phyloP scores from a whole-genome alignment of 148 eudicot genomes.

The Heliamphora exappendiculata region DNA sequence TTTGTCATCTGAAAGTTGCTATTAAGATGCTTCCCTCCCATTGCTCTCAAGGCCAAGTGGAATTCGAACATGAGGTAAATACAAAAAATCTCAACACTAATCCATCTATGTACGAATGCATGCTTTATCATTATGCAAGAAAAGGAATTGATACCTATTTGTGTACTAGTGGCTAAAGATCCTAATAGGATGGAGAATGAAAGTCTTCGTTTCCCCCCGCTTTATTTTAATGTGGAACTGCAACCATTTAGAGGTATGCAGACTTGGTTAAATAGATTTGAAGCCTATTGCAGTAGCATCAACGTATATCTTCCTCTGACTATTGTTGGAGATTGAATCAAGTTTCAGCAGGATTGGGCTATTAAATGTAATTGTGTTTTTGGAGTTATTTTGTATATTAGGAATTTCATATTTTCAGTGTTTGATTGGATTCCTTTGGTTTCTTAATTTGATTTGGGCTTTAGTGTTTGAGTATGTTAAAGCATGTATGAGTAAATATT shows the following conservation, averaged over 20 bases:
- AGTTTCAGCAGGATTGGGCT: background rate
- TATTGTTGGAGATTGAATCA: background rate
- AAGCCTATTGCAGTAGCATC: background rate
- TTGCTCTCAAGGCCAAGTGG: slow-evolving; percentile 43
- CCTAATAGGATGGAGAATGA: background rate
- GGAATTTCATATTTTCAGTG: background rate
- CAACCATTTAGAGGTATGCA: background rate
- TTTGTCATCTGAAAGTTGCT: slow-evolving; percentile 60
- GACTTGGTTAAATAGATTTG: background rate
- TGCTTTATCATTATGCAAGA: slow-evolving; percentile 1
- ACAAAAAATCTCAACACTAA: background rate
- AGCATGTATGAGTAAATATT: background rate
- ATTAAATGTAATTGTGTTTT: background rate
- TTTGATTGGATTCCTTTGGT: background rate
- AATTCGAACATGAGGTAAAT: slow-evolving; percentile 58
- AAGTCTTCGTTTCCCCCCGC: background rate
- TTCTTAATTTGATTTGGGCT: background rate
- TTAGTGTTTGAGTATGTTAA: background rate
- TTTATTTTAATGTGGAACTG: background rate
- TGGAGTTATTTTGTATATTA: background rate
- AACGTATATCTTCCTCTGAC: background rate
- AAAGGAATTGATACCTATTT: background rate
- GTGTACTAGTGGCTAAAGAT: background rate
- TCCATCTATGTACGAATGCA: background rate
- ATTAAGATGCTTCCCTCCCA: slow-evolving; percentile 77